Base-by-base conservation (phyloP, 306 rosid genomes). In the Pachyrhizus erosus region DNA sequence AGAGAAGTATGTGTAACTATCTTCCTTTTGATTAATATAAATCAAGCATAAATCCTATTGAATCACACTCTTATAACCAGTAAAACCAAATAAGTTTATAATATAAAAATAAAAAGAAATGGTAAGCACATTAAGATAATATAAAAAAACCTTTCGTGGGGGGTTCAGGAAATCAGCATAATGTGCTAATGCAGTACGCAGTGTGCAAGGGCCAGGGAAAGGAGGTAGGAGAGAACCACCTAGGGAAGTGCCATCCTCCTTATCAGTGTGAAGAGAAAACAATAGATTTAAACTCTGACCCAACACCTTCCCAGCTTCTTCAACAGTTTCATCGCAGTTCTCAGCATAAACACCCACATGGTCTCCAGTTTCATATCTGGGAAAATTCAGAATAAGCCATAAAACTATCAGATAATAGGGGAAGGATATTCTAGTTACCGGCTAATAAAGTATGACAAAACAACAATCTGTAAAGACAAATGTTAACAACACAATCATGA, bases 311-410 rank as follows among this genome's bases (percentile, higher is more conserved):
- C 92, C 91, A 79, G 97, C 98, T 81, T 93, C 98, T 87, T 91
- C 94, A 75, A 93, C 91, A 51, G 88, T 90, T 87, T 93, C 98
- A 80, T 80, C 86, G 75, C 86, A 86, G 78, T 96, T 96, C 57
- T 93, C 97, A 68, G 88, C 91, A 87, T 90, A 93, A 67, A 96
- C 98, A 79, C 99, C 99, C 78, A 90, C 97, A 40, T 96, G 99
- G 83, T 96, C 99, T 82, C 99, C 99, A 70, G 97, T 96, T 85
- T 96, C 99, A 43, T 96, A 96, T 69, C 98, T 96, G 91, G 75
- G 71, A 76, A 84, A 82, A 57, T 79, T 37, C 55, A 80, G 76
- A 85, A 13, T 40, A 67, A 70, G 57, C 54, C 75, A 77, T 69
- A 73, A 77, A 17, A 45, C 11, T 54, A 18, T 75, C 80, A 76